phyloP scores from a whole-genome alignment of 2,329 filamentous ascomycete species.

The Claviceps purpurea region DNA sequence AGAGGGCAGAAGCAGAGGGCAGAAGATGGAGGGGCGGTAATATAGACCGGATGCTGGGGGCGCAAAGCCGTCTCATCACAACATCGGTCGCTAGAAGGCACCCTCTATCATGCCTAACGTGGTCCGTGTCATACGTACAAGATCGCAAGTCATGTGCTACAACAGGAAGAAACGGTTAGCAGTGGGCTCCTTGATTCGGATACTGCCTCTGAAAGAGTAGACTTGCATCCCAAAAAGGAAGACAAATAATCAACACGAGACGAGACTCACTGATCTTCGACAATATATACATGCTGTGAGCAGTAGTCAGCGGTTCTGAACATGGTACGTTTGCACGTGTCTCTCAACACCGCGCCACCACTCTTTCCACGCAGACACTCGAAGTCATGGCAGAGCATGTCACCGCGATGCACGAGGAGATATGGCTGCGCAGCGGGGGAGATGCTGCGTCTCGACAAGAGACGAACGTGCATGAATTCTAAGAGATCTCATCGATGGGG shows the following conservation, averaged over 20 bases:
- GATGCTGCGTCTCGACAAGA: background rate
- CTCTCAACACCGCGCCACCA: no score
- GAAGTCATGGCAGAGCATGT: background rate
- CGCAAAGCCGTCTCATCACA: background rate
- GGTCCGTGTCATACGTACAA: constrained; percentile 44
- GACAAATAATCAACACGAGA: no score
- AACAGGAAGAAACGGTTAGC: constrained; percentile 10
- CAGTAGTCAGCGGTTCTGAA: background rate
- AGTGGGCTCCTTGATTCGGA: background rate
- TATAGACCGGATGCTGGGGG: background rate
- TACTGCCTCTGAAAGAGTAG: background rate
- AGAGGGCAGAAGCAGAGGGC: background rate
- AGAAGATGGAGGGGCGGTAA: no score
- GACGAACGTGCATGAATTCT: background rate
- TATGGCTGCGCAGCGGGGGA: background rate
- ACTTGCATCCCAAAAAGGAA: background rate
- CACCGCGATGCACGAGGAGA: background rate
- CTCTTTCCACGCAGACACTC: background rate
- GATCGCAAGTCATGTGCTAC: constrained; percentile 86
- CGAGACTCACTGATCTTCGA: constrained; percentile 68
- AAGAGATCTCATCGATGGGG: background rate
- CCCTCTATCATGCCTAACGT: background rate
- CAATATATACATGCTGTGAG: constrained; percentile 69
- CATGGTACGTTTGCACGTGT: background rate
- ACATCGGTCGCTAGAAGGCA: background rate